Base-by-base conservation (phyloP, 2,329 filamentous ascomycete species). In the Sclerotinia subarctica region DNA sequence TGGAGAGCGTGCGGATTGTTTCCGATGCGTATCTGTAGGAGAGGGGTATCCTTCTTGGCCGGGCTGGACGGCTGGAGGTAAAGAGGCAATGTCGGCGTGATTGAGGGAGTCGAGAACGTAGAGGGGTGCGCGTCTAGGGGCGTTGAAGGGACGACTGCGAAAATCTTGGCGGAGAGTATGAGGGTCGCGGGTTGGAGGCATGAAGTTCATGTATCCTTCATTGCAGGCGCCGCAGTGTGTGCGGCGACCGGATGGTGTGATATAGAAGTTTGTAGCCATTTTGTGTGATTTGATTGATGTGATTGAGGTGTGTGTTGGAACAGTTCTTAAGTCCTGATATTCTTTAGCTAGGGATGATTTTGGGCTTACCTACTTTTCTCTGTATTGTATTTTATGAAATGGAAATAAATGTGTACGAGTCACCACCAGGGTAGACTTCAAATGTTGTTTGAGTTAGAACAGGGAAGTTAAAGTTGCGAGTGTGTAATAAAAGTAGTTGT, bases 361-460 rank as follows among this genome's bases (percentile, higher is more conserved):
- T 35, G 24, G 21, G 32, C 63, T 66, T 59, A 66, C 51, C 29
- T 57, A 11, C n/a, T 24, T 65, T 3, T 21, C 24, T 46, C 0
- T 47, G 17, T 32, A 1, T 26, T 26, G 3, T 24, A 0, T 21
- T 21, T 3, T 10, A 10, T 47, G 21, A 3, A 8, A 44, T 53
- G 26, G 8, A 44, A 10, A 54, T 2, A 21, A 11, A 11, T 44
- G 13, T 44, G 21, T 35, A 13, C 10, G 19, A 38, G 60, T 54
- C 29, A 44, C 62, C 62, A 32, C 62, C 49, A 44, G 49, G 62
- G 49, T 44, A 64, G n/a, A 56, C n/a, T 54, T 10, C 1, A 38
- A 21, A 64, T 17, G 17, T 26, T 29, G n/a, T n/a, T 51, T 29
- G 29, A 17, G 2, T 56, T 29, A 3, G 13, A 29, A 51, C n/a